Base-by-base conservation (phyloP, 495 filamentous ascomycete genomes). In the Darksidea phi region DNA sequence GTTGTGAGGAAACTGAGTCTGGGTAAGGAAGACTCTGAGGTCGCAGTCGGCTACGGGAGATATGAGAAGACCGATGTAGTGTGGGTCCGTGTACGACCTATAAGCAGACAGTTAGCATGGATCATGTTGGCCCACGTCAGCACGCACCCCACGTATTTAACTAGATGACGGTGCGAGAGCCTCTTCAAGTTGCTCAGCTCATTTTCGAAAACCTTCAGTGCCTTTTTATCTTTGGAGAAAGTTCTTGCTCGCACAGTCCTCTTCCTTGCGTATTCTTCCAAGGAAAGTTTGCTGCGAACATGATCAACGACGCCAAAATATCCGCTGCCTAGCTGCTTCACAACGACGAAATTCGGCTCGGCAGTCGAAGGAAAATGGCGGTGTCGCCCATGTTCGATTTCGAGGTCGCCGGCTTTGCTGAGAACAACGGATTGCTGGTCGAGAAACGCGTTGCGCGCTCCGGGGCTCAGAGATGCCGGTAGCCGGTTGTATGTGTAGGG, bases 1-100 rank as follows among this genome's bases (percentile, higher is more conserved):
- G 8, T 51, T 50, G n/a, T 20, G 21, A 0, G 0, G 8, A 1
- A 17, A 38, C 37, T 7, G 21, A 6, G 7, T 13, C 34, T 41
- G 15, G 48, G 5, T 42, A 34, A 63, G 47, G 17, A 57, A 52
- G 8, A 32, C 42, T n/a, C 23, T 43, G 7, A 56, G 46, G 53
- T 63, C 53, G 28, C 42, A 63, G 12, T 49, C 43, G 1, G 60
- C 60, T 15, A 63, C 60, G 23, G 60, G 60, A 41, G 41, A 51
- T 8, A 51, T 26, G 10, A 63, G 49, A 32, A 61, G 28, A 13
- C 28, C 50, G 10, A 61, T 24, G 36, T 28, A 58, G 13, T 52
- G 45, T 12, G 57, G 54, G 23, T 64, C 38, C 1, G 61, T 64
- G 28, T 56, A 63, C 24, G 55, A 21, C 38, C 59, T 6, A 56